phyloP scores from a whole-genome alignment of 1,284 basidiomycete genomes.

The Puccinia coronata region DNA sequence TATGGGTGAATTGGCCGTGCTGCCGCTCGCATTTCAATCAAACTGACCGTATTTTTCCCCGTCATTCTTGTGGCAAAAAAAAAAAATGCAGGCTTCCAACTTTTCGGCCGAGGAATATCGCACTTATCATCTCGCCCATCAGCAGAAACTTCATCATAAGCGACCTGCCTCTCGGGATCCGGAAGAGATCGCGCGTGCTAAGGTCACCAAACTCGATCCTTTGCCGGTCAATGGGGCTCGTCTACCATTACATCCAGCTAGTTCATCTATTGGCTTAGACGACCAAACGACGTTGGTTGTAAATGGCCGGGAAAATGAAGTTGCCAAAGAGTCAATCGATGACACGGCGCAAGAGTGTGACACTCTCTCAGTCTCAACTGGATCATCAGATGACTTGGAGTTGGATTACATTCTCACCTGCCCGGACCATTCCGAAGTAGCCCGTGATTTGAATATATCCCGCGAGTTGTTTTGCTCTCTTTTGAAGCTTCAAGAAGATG shows the following conservation, averaged over 20 bases:
- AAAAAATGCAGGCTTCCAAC: background rate
- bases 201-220: background rate
- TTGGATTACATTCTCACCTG: conserved; percentile 17
- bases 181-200: background rate
- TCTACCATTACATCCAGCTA: background rate
- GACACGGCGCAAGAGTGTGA: background rate
- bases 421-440: background rate
- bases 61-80: background rate
- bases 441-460: background rate
- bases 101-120: conserved; percentile 25
- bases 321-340: background rate
- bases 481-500: background rate
- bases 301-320: background rate
- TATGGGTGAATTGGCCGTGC: no score
- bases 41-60: background rate
- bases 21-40: background rate
- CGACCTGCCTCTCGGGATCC: conserved; percentile 2
- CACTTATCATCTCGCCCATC: conserved; percentile 19
- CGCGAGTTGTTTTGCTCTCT: conserved; percentile 3
- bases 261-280: background rate
- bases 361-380: conserved; percentile 18
- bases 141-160: background rate
- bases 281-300: background rate
- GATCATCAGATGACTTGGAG: conserved; percentile 12
- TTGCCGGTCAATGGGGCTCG: background rate